phyloP scores from a whole-genome alignment of 2,329 filamentous ascomycete species.

The Ceratocystis alfenasii region DNA sequence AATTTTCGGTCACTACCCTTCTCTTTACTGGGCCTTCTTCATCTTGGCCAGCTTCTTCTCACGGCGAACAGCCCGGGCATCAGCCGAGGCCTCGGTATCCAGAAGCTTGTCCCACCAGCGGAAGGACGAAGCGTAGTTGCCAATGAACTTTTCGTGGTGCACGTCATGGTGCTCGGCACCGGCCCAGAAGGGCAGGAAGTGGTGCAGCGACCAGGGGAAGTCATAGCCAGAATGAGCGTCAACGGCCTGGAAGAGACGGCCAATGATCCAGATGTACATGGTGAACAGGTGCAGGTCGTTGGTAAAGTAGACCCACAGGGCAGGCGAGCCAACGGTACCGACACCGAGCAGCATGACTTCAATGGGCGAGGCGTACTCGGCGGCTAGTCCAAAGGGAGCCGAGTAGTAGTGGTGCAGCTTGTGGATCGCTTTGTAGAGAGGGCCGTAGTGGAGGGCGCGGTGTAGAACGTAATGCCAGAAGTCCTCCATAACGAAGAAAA shows the following conservation, averaged over 20 bases:
- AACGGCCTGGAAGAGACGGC: conserved; percentile 92
- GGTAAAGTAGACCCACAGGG: conserved; percentile 72
- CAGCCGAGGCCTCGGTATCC: conserved; percentile 84
- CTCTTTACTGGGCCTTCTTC: conserved; percentile 55
- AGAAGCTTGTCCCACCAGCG: conserved; percentile 95
- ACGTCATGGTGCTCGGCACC: conserved; percentile 93
- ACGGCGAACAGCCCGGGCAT: conserved; percentile 71
- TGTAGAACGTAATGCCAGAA: conserved; percentile 98
- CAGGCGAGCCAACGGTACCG: conserved; percentile 70
- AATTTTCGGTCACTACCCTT: too few species aligned
- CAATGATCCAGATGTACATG: conserved; percentile 93
- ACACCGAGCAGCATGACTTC: conserved; percentile 91
- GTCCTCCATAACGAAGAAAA: conserved; percentile 95
- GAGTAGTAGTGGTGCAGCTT: conserved; percentile 99
- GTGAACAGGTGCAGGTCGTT: conserved; percentile 86
- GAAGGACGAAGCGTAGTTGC: conserved; percentile 96
- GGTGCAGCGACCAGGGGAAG: conserved; percentile 92
- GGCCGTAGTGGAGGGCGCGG: conserved; percentile 83
- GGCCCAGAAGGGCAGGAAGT: conserved; percentile 96
- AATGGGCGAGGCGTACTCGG: conserved; percentile 94
- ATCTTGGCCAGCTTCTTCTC: conserved; percentile 61
- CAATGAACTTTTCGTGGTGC: conserved; percentile 97
- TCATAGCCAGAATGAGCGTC: conserved; percentile 97
- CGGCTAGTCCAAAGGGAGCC: conserved; percentile 88
- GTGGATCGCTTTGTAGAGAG: conserved; percentile 92